Conservation (phyloP, 129 eudicot genomes). For the Tanacetum coccineum region DNA sequence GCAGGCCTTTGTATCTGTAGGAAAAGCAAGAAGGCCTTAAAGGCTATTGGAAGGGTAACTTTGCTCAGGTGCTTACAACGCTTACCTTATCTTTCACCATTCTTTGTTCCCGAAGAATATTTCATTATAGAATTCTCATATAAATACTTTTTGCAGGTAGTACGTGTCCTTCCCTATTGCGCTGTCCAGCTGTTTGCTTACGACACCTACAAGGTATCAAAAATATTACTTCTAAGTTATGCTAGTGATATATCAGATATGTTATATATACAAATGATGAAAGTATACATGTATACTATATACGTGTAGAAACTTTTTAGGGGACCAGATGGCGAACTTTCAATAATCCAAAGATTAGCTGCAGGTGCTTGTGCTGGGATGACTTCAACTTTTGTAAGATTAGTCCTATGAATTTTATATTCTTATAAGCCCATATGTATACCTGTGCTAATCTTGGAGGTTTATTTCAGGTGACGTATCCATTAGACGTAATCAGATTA, state of each 20-base stretch:
- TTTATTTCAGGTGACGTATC: no score
- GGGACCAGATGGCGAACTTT: conserved; percentile 71
- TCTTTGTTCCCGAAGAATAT: background rate
- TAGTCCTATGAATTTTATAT: conserved; percentile 1
- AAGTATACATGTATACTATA: background rate
- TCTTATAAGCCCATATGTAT: background rate
- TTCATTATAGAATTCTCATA: background rate
- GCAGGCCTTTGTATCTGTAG: no score
- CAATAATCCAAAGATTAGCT: conserved; percentile 74
- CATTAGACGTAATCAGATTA: no score
- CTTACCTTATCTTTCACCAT: background rate
- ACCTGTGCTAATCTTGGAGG: no score
- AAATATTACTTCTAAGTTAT: conserved; percentile 5
- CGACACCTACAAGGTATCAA: conserved; percentile 75
- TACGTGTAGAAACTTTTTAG: conserved; percentile 59
- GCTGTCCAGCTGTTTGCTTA: conserved; percentile 91
- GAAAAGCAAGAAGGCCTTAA: no score
- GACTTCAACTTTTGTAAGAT: conserved; percentile 77
- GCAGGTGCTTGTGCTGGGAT: conserved; percentile 99
- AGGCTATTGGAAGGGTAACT: no score
- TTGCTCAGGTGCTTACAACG: conserved; percentile 63
- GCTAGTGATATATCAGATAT: background rate
- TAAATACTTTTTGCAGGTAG: conserved; percentile 41
- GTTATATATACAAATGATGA: conserved; percentile 4
- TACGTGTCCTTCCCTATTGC: conserved; percentile 87